These are phyloP conservation scores for Parathielavia hyrcaniae DNA, from an alignment of 495 filamentous ascomycete genomes.

Conservation along the genomic window DNA sequence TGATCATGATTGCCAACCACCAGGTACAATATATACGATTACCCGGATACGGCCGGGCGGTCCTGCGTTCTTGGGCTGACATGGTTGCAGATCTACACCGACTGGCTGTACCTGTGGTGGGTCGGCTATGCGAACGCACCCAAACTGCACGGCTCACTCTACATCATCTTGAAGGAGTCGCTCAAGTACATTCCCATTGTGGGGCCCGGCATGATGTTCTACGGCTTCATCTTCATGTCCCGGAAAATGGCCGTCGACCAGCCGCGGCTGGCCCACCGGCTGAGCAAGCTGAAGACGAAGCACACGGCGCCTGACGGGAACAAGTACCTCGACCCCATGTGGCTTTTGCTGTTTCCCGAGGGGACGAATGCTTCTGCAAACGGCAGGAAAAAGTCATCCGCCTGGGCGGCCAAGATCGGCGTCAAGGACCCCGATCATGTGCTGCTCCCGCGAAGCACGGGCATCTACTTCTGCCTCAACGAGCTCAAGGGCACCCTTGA, in stretches of 20 bases:
- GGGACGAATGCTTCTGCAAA: slow-evolving; percentile 72
- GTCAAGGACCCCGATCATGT: slow-evolving; percentile 60
- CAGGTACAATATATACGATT: slow-evolving; percentile 51
- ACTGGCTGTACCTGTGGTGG: slow-evolving; percentile 90
- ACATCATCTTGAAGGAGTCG: slow-evolving; percentile 79
- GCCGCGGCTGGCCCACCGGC: slow-evolving; percentile 58
- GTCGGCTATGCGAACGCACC: slow-evolving; percentile 63
- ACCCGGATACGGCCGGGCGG: slow-evolving; percentile 11
- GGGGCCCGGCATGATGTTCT: slow-evolving; percentile 75
- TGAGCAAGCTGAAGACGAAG: slow-evolving; percentile 58
- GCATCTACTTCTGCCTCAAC: slow-evolving; percentile 65
- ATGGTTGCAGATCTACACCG: slow-evolving; percentile 58
- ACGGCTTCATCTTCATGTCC: slow-evolving; percentile 77
- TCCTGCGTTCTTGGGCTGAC: background rate
- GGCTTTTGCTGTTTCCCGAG: slow-evolving; percentile 79
- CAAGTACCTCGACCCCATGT: slow-evolving; percentile 65
- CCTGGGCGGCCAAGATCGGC: slow-evolving; percentile 63
- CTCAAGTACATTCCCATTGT: slow-evolving; percentile 70
- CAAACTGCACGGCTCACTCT: slow-evolving; percentile 72
- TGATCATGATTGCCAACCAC: slow-evolving; percentile 79
- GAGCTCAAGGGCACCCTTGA: slow-evolving; percentile 66
- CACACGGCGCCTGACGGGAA: slow-evolving; percentile 49
- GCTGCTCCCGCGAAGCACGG: slow-evolving; percentile 70
- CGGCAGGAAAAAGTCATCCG: slow-evolving; percentile 54
- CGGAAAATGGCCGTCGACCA: slow-evolving; percentile 77